Evolutionary conservation across 2,329 filamentous ascomycete genomes (phyloP).

Genomic region (Aureobasidium melanogenum): DNA sequence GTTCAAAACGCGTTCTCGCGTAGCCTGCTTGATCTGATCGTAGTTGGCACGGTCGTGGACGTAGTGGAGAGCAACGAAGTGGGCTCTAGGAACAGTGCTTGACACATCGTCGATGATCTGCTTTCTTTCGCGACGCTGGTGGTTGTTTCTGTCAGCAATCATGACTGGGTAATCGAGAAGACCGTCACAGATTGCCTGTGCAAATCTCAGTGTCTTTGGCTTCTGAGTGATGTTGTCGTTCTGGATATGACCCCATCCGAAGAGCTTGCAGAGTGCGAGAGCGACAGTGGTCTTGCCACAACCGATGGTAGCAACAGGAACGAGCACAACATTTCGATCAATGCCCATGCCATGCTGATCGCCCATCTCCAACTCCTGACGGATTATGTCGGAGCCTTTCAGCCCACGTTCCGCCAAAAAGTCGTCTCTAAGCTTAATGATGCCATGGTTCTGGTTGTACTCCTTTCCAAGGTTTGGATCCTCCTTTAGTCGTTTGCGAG

Average conservation of each 20-base stretch:
- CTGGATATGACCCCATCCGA: constrained; percentile 86
- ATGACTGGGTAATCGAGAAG: constrained; percentile 62
- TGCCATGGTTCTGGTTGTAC: constrained; percentile 86
- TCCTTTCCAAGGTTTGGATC: constrained; percentile 59
- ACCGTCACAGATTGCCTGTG: constrained; percentile 56
- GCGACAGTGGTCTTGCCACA: constrained; percentile 96
- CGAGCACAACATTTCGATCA: constrained; percentile 64
- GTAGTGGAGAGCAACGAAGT: constrained; percentile 80
- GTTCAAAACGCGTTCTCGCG: constrained; percentile 66
- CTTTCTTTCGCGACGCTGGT: constrained; percentile 74
- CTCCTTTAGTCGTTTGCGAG: constrained; percentile 60
- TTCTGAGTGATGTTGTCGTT: constrained; percentile 91
- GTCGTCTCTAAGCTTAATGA: constrained; percentile 81
- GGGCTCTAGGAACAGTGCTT: constrained; percentile 51
- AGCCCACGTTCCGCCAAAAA: constrained; percentile 77
- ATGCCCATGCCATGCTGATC: constrained; percentile 46
- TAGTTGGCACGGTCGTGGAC: constrained; percentile 63
- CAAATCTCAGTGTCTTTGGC: constrained; percentile 68
- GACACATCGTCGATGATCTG: constrained; percentile 77
- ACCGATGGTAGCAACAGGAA: constrained; percentile 85
- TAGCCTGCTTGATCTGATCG: constrained; percentile 63
- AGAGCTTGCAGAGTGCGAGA: constrained; percentile 70
- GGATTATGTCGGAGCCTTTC: constrained; percentile 82
- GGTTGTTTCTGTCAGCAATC: constrained; percentile 90
- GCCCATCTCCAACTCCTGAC: constrained; percentile 54